Base-by-base conservation (phyloP, 179 eudicot genomes). In the Dionaea muscipula region DNA sequence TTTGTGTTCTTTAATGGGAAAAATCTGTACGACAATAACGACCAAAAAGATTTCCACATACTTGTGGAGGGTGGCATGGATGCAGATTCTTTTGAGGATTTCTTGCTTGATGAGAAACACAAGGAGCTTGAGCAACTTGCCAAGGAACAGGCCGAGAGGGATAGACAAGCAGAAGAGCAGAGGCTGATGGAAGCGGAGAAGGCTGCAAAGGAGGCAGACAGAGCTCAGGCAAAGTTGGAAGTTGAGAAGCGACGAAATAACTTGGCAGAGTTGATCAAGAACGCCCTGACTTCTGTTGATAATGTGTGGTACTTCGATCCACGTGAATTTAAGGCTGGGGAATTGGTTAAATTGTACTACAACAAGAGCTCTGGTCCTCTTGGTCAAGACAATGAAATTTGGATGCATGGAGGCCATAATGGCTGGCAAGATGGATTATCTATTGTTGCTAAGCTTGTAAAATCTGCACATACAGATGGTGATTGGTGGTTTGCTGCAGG, bases 401-500 rank as follows among this genome's bases (percentile, higher is more conserved):
- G 99, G 99, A 68, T 93, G 63, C 99, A 85, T 53, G 99, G 96
- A 61, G 96, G 99, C 31, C 68, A 83, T 70, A 78, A 89, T 63
- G 73, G 72, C 56, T 93, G 99, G 99, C 65, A 66, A 55, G 69
- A 81, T 63, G 99, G 96, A 10, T 59, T 85, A 40, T 79, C 95
- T 20, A 74, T 89, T 59, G 80, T 74, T 62, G 72, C 78, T 53
- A 73, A 59, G 79, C 87, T 93, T 56, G 65, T 56, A 51, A 79
- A 78, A 57, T 79, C 79, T 47, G 85, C 75, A 54, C 72, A 58
- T 60, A 66, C 62, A 59, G 80, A 57, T 61, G 90, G 71, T 51
- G 85, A 79, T 59, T 89, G 99, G 99, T 88, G 96, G 94, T 85
- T 75, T 83, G 76, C 80, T 51, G 85, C 88, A 50, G 94, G 99